These are phyloP conservation scores for Odontarrhena argentea DNA, from an alignment of 345 rosid species.

Conservation along the genomic window DNA sequence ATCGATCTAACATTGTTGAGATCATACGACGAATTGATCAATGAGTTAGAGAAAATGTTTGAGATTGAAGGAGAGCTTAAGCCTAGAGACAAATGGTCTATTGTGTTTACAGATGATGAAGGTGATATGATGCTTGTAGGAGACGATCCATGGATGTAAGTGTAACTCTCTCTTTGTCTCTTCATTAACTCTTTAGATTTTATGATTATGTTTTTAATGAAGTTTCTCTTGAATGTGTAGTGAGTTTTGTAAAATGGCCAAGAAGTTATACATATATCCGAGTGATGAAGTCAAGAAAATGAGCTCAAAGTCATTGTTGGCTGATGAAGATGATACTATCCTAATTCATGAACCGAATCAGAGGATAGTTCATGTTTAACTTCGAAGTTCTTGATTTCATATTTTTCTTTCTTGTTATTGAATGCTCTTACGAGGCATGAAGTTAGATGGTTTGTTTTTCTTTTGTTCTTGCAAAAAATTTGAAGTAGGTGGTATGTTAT, in stretches of 20 bases:
- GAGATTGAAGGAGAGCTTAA: constrained; percentile 66
- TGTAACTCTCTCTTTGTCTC: not conserved
- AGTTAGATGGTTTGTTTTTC: constrained; percentile 18
- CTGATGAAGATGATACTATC: constrained; percentile 41
- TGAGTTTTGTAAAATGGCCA: constrained; percentile 77
- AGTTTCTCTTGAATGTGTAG: constrained; percentile 41
- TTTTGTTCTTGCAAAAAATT: not conserved
- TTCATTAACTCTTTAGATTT: not conserved
- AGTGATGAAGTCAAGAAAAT: constrained; percentile 64
- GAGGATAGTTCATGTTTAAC: constrained; percentile 36
- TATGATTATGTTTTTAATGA: not conserved
- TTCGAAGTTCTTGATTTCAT: constrained; percentile 12
- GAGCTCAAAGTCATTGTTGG: constrained; percentile 46
- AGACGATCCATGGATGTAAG: constrained; percentile 81
- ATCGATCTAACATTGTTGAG: constrained; percentile 57
- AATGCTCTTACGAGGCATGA: constrained; percentile 10
- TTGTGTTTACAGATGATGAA: constrained; percentile 73
- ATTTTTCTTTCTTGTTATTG: not conserved
- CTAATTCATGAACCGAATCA: constrained; percentile 47
- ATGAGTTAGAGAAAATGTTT: constrained; percentile 69
- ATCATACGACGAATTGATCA: constrained; percentile 57
- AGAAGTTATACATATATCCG: constrained; percentile 60
- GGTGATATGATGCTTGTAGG: constrained; percentile 81
- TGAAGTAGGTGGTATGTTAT: constrained; percentile 27
- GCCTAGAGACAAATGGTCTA: constrained; percentile 55